These are phyloP conservation scores for Stagonosporopsis cucurbitacearum DNA, from an alignment of 2,329 filamentous ascomycete species.

Conservation along the genomic window DNA sequence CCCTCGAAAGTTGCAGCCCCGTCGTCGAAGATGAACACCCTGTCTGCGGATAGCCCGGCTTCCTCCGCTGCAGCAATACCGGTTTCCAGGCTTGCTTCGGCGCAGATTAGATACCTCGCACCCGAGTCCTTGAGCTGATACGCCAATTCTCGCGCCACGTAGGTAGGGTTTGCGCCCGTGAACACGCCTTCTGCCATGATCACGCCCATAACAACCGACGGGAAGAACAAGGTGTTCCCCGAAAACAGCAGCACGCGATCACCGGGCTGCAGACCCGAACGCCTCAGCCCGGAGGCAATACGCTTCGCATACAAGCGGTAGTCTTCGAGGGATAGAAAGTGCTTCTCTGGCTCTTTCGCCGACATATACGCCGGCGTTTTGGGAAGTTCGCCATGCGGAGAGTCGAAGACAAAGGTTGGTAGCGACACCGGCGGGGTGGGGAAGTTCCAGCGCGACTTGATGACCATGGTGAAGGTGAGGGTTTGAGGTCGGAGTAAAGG, in stretches of 20 bases:
- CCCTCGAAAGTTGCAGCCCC: slow-evolving; percentile 55
- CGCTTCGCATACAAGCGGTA: slow-evolving; percentile 76
- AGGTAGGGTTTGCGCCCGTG: slow-evolving; percentile 74
- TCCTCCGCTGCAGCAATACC: slow-evolving; percentile 70
- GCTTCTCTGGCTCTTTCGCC: slow-evolving; percentile 69
- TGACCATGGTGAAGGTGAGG: slow-evolving; percentile 53
- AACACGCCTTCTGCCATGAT: slow-evolving; percentile 82
- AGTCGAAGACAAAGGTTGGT: slow-evolving; percentile 59
- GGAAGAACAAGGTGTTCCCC: slow-evolving; percentile 75
- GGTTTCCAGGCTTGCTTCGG: slow-evolving; percentile 64
- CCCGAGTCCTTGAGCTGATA: slow-evolving; percentile 77
- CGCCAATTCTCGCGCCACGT: slow-evolving; percentile 72
- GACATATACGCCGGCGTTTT: slow-evolving; percentile 65
- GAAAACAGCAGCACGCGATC: slow-evolving; percentile 78
- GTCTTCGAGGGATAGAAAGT: slow-evolving; percentile 67
- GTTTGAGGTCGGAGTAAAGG: background rate
- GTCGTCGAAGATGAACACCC: slow-evolving; percentile 72
- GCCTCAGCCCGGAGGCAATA: slow-evolving; percentile 70
- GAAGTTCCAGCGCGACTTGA: slow-evolving; percentile 58
- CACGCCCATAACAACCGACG: slow-evolving; percentile 72
- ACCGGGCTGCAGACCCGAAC: slow-evolving; percentile 66
- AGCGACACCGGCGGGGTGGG: slow-evolving; percentile 55
- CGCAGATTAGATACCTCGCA: slow-evolving; percentile 71
- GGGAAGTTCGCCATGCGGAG: slow-evolving; percentile 56
- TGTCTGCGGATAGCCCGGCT: slow-evolving; percentile 61